These are phyloP conservation scores for Linum tenue DNA, from an alignment of 345 rosid species.

Conservation along the genomic window DNA sequence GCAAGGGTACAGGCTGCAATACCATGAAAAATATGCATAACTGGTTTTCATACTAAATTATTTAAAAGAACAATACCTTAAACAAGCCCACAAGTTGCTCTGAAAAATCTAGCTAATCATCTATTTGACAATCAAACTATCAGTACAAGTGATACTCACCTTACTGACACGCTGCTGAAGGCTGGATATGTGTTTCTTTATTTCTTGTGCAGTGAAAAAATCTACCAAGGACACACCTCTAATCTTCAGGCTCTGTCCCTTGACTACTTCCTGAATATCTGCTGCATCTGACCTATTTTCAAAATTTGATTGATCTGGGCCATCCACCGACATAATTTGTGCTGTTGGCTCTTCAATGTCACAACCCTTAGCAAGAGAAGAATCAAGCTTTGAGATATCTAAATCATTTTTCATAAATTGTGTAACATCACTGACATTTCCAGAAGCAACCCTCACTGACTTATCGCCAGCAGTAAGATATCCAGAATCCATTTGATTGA, in stretches of 20 bases:
- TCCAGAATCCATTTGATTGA: conserved; percentile 4
- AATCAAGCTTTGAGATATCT: conserved; percentile 1
- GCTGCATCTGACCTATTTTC: conserved; percentile 8
- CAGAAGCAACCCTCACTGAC: conserved; percentile 6
- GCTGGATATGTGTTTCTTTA: conserved; percentile 37
- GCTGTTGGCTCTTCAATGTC: conserved; percentile 13
- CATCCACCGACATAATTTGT: not conserved
- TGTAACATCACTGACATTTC: conserved; percentile 5
- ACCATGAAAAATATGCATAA: no score
- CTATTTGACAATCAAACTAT: no score
- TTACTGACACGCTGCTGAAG: conserved; percentile 23
- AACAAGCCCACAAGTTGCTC: no score
- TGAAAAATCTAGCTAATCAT: no score
- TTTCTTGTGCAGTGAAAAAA: conserved; percentile 10
- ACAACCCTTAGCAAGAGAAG: not conserved
- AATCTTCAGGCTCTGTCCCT: not conserved
- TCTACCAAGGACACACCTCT: conserved; percentile 1
- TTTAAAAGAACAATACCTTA: no score
- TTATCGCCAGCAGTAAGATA: conserved; percentile 8
- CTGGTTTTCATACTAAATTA: no score
- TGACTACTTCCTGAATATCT: not conserved
- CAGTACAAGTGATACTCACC: conserved; percentile 17
- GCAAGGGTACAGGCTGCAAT: no score
- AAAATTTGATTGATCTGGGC: conserved; percentile 7
- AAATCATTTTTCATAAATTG: conserved; percentile 10